Evolutionary conservation across 768 basidiomycete genomes (phyloP).

Genomic region (Crassisporium funariophilum): DNA sequence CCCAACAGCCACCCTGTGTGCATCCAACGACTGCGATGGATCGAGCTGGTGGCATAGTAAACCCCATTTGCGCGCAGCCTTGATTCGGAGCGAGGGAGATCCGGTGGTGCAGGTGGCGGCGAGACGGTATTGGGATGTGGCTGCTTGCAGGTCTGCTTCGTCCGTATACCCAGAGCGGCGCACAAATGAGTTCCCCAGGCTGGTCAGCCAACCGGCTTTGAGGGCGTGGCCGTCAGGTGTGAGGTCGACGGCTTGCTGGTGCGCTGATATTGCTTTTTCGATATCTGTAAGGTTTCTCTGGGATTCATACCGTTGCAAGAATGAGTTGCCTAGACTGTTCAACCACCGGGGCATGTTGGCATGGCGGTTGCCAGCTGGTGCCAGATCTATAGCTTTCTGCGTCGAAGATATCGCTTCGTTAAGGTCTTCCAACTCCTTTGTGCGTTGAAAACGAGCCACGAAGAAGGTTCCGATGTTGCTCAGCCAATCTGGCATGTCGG

Average conservation of each 20-base stretch:
- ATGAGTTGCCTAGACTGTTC: constrained; percentile 22
- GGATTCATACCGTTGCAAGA: constrained; percentile 19
- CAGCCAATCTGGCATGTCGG: background rate
- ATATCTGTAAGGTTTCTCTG: constrained; percentile 26
- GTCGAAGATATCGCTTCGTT: constrained; percentile 13
- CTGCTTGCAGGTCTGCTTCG: background rate
- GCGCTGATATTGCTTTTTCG: constrained; percentile 17
- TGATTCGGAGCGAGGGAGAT: background rate
- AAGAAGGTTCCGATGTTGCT: constrained; percentile 25
- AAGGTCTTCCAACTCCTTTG: constrained; percentile 25
- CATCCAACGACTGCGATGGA: constrained; percentile 5
- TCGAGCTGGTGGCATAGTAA: background rate
- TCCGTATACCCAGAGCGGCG: background rate
- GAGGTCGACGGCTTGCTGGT: constrained; percentile 11
- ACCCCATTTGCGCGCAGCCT: background rate
- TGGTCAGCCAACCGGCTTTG: constrained; percentile 14
- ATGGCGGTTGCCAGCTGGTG: background rate
- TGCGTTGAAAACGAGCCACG: constrained; percentile 21
- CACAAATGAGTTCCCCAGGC: constrained; percentile 21
- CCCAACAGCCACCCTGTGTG: constrained; percentile 7
- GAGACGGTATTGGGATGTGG: background rate
- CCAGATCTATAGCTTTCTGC: constrained; percentile 1
- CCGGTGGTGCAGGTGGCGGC: no score
- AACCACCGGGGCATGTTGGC: constrained; percentile 1
- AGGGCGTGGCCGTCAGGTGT: constrained; percentile 17